phyloP scores from a whole-genome alignment of 805 yeast genomes.

The Saturnispora dispora region DNA sequence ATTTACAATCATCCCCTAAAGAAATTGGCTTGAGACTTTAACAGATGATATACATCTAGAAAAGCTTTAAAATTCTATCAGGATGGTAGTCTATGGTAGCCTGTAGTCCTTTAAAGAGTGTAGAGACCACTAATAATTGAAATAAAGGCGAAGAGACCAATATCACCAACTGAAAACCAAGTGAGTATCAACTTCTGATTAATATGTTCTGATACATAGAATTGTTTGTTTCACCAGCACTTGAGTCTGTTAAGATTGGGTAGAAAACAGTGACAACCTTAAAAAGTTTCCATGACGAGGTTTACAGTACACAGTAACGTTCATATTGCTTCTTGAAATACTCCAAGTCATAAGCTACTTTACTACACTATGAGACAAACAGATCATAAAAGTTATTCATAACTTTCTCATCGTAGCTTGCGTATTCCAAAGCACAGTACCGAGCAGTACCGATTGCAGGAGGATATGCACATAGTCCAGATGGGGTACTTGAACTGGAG shows the following conservation, averaged over 20 bases:
- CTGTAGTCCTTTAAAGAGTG: background rate
- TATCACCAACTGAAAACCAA: background rate
- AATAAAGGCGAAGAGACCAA: background rate
- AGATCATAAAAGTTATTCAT: background rate
- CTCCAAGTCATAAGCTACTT: background rate
- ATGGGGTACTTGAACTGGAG: background rate
- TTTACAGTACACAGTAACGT: background rate
- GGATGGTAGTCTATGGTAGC: background rate
- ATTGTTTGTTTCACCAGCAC: background rate
- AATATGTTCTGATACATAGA: background rate
- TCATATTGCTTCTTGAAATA: background rate
- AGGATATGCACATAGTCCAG: background rate
- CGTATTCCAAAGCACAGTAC: background rate
- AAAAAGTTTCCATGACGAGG: background rate
- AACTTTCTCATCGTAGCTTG: background rate
- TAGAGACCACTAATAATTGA: background rate
- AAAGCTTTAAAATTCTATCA: too few species aligned
- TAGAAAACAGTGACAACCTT: background rate
- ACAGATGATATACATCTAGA: too few species aligned
- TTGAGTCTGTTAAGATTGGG: background rate
- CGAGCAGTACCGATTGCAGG: background rate
- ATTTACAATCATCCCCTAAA: background rate
- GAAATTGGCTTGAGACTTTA: background rate
- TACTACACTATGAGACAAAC: background rate
- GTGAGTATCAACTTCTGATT: background rate